phyloP scores from a whole-genome alignment of 1,284 basidiomycete species.

The Exobasidium rhododendri region DNA sequence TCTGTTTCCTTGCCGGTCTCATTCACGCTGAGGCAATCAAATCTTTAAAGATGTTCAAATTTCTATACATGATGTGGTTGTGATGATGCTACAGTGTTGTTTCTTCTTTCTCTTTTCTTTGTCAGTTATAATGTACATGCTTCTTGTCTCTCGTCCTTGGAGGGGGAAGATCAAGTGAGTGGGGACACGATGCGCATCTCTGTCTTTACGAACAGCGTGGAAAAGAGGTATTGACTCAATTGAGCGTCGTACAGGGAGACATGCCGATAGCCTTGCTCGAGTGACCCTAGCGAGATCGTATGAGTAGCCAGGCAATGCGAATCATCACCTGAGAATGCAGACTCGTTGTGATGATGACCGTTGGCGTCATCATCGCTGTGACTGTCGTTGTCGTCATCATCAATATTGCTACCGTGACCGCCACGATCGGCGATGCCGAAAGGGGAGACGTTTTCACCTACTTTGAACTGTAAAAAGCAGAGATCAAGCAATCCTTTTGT shows the following conservation, averaged over 20 bases:
- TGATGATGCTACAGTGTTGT: no score
- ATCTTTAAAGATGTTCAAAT: no score
- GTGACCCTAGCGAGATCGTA: slow-evolving; percentile 25
- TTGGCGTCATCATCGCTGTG: background rate
- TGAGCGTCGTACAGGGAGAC: slow-evolving; percentile 47
- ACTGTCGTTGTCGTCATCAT: slow-evolving; percentile 23
- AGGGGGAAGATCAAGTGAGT: no score
- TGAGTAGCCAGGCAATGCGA: slow-evolving; percentile 29
- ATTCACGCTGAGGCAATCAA: no score
- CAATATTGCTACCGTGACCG: slow-evolving; percentile 15
- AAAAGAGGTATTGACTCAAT: slow-evolving; percentile 45
- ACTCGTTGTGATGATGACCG: background rate
- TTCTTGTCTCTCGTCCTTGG: background rate
- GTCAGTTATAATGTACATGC: slow-evolving; percentile 2
- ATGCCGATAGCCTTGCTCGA: slow-evolving; percentile 47
- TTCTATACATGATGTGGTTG: no score
- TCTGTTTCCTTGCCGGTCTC: no score
- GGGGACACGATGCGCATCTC: slow-evolving; percentile 12
- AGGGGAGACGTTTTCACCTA: slow-evolving; percentile 8
- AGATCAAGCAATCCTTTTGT: slow-evolving; percentile 49
- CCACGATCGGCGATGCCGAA: background rate
- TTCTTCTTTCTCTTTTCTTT: no score
- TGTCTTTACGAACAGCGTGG: slow-evolving; percentile 47
- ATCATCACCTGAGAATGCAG: background rate
- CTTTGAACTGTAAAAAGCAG: slow-evolving; percentile 49